A percentile compares a stretch with the other conserved stretches of the same genome.
Evolutionary conservation across 768 basidiomycete genomes (phyloP).

Genomic region (Glaciozyma antarctica): DNA sequence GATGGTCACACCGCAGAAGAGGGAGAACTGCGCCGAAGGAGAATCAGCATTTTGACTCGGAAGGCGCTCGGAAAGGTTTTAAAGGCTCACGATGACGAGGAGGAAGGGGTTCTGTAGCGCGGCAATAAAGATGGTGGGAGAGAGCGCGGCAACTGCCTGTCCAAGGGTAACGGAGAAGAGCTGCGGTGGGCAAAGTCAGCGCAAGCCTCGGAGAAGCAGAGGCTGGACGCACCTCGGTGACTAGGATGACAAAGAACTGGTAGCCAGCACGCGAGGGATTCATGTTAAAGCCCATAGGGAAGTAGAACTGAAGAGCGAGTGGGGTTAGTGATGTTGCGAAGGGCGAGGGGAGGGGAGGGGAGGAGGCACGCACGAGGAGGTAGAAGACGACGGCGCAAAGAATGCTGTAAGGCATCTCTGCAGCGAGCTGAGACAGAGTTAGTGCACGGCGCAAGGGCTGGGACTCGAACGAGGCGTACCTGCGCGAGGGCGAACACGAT

Average conservation of each 20-base stretch:
- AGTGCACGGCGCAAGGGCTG: no score
- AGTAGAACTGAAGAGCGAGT: background rate
- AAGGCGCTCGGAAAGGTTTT: background rate
- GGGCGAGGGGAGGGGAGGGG: no score
- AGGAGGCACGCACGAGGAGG: constrained; percentile 41
- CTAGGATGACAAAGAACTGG: constrained; percentile 44
- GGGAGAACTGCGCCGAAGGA: constrained; percentile 34
- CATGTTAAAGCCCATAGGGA: constrained; percentile 37
- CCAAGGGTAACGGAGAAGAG: constrained; percentile 52
- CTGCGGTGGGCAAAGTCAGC: background rate
- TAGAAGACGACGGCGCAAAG: constrained; percentile 65
- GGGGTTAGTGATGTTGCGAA: background rate
- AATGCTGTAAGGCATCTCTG: constrained; percentile 63
- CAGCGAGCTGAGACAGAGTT: constrained; percentile 40
- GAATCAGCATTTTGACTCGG: constrained; percentile 30
- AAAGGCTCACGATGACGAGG: constrained; percentile 34
- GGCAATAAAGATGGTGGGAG: constrained; percentile 42
- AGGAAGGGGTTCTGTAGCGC: constrained; percentile 48
- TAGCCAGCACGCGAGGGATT: constrained; percentile 37
- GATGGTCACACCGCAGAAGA: constrained; percentile 74
- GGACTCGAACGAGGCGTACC: no score
- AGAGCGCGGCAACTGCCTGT: constrained; percentile 59
- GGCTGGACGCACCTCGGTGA: constrained; percentile 52
- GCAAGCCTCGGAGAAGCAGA: background rate
- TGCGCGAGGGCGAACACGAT: constrained; percentile 76